Evolutionary conservation across 2,329 filamentous ascomycete species (phyloP), one percentile per base, ranked within the genome.

Genomic region (Ophiognomonia clavigignenti-juglandacearum): DNA sequence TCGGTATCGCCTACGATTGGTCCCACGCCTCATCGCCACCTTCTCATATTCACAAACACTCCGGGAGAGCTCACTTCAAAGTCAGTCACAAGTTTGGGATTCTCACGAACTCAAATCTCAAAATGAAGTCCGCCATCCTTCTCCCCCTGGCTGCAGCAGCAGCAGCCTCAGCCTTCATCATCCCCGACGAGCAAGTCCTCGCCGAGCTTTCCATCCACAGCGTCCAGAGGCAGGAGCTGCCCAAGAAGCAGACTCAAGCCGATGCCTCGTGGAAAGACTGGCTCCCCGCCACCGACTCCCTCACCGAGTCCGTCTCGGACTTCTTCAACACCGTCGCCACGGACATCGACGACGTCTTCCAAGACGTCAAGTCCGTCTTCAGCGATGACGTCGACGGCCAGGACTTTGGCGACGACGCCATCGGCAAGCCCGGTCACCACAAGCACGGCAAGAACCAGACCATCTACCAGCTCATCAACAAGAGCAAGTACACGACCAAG

Each of bases 401-500:
- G 14, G 35, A 31, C 20, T 22, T 41, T 11, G 40, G 27, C 19
- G 11, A 40, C 27, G 47, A 45, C 11, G 27, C 27, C 24, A n/a
- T 34, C 26, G 45, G 37, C 32, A 43, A 14, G 37, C 51, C 46
- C 7, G 41, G 45, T 23, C 32, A 45, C 22, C 55, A 62, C 29
- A 55, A 64, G n/a, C 68, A 70, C n/a, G 52, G 71, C 78, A 6
- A 85, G n/a, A n/a, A 89, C 60, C 68, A 76, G 60, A 95, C 89
- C 18, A 78, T 95, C 37, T 95, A 91, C 66, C 73, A 95, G 64
- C 69, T 91, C 51, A 88, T 96, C 64, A 71, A 78, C n/a, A 70
- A 77, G 57, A 85, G 78, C 69, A 86, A 90, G 58, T 78, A 88
- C 66, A 91, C 88, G 1, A 86, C 80, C 40, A 86, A 83, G 64